Evolutionary conservation across 192 early-diverging fungal species (phyloP), one percentile per base, ranked within the genome.

Genomic region (Podila clonocystis): DNA sequence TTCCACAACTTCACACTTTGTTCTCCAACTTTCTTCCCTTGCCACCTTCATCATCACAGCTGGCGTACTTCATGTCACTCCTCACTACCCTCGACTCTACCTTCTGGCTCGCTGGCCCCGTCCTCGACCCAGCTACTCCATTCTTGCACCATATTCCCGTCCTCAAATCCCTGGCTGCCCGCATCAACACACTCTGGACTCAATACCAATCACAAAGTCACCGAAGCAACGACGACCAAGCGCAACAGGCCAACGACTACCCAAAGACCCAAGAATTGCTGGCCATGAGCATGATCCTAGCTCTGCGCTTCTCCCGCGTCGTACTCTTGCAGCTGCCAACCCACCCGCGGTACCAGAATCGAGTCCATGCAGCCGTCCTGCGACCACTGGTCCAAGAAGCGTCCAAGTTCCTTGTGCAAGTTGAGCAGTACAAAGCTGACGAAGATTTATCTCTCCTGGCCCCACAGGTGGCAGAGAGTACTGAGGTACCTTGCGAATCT

Each of bases 121-220:
- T 61, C 31, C 31, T 71, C 49, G 63, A 78, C 36, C 65, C 75
- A 5, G 29, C 48, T 3, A 70, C 69, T 34, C 75, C 75, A 3
- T 50, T 78, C 19, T 58, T 62, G 19, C 64, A 70, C 9, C 69
- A 70, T 55, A 57, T 78, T 13, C 64, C 41, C 31, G 45, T 67
- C 22, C 69, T 71, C 33, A 29, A 62, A 36, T 13, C 11, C 1
- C 20, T 71, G 13, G 64, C 65, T 1, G 9, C 24, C 8, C 50
- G 59, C 8, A 49, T 58, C 31, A 48, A 33, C 29, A 11, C 24
- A 0, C 59, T 78, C 20, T 33, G 59, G 28, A 19, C 59, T 12
- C 59, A 61, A 20, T 33, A 30, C 24, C 30, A 66, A 15, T 33
- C 64, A 3, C 28, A 67, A 63, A 12, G 6, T 36, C 17, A 22